Conservation (phyloP, 768 basidiomycete species). For the Grammothele lineata region DNA sequence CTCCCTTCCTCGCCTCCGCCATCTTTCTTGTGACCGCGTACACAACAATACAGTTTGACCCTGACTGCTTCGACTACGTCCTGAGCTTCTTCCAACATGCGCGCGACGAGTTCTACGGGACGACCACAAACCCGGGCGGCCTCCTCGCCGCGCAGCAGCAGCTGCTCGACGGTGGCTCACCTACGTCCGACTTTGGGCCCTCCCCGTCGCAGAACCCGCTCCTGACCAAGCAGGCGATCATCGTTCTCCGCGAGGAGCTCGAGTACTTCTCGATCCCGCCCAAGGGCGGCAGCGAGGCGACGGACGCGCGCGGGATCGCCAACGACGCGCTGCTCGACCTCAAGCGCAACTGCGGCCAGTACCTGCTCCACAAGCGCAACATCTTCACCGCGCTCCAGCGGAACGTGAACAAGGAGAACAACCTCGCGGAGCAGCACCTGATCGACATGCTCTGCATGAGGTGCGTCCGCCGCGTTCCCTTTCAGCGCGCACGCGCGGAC, state of each 20-base stretch:
- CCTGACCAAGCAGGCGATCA: conserved; percentile 94
- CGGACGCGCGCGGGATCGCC: conserved; percentile 76
- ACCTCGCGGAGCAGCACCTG: conserved; percentile 96
- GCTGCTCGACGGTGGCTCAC: conserved; percentile 62
- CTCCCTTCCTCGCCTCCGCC: not conserved
- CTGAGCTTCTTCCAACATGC: conserved; percentile 88
- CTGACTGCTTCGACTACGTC: conserved; percentile 92
- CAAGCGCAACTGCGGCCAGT: conserved; percentile 83
- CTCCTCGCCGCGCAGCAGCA: conserved; percentile 77
- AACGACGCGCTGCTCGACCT: conserved; percentile 74
- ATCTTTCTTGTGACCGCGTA: not conserved
- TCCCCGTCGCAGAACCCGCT: conserved; percentile 84
- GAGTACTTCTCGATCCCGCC: conserved; percentile 98
- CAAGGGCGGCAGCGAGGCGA: conserved; percentile 52
- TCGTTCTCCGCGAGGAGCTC: conserved; percentile 94
- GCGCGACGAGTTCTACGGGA: conserved; percentile 90
- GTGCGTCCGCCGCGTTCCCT: conserved; percentile 42
- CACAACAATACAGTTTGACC: conserved; percentile 71
- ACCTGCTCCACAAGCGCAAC: conserved; percentile 82
- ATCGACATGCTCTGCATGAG: conserved; percentile 99
- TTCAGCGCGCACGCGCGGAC: not conserved
- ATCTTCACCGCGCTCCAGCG: conserved; percentile 98
- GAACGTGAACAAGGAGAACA: conserved; percentile 99
- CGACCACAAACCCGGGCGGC: conserved; percentile 56
- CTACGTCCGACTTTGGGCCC: conserved; percentile 55